A percentile compares a stretch with the other conserved stretches of the same genome.
Conservation (phyloP, 129 eudicot species). For the Saussurea involucrata region DNA sequence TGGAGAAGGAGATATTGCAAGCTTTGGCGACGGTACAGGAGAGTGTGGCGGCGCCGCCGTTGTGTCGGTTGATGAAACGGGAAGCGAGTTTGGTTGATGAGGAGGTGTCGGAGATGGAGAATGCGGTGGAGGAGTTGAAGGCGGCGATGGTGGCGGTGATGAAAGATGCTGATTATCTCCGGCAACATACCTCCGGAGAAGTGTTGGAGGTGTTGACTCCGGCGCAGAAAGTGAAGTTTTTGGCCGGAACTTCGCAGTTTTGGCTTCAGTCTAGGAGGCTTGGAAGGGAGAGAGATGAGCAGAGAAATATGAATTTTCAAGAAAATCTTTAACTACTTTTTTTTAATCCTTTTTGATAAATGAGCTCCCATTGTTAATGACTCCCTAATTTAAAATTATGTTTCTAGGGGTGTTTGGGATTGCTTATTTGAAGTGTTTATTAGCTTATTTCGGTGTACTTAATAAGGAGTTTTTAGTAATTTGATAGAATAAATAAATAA, state of each 20-base stretch:
- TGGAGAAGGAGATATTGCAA: slow-evolving; percentile 29
- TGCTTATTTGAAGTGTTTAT: no score
- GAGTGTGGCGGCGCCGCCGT: slow-evolving; percentile 44
- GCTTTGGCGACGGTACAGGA: slow-evolving; percentile 53
- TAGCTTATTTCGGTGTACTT: no score
- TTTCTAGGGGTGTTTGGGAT: no score
- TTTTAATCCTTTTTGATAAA: no score
- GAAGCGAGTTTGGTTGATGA: slow-evolving; percentile 34
- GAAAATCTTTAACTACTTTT: not conserved
- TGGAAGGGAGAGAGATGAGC: slow-evolving; percentile 36
- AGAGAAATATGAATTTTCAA: not conserved
- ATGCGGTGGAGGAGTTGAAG: slow-evolving; percentile 31
- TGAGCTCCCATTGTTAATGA: no score
- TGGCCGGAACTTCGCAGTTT: slow-evolving; percentile 33
- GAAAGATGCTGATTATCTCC: slow-evolving; percentile 40
- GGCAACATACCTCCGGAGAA: slow-evolving; percentile 25
- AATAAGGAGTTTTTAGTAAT: no score
- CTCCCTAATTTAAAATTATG: no score
- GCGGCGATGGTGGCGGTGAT: slow-evolving; percentile 33
- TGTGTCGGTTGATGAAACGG: slow-evolving; percentile 22
- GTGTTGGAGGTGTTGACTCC: slow-evolving; percentile 41
- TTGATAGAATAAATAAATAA: no score
- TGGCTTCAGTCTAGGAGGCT: slow-evolving; percentile 35
- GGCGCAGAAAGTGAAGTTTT: slow-evolving; percentile 33
- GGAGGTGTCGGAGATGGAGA: slow-evolving; percentile 32